A percentile compares a stretch with the other conserved stretches of the same genome.
These are phyloP conservation scores for Fusarium staphyleae DNA, from an alignment of 2,329 filamentous ascomycete species.

Conservation along the genomic window DNA sequence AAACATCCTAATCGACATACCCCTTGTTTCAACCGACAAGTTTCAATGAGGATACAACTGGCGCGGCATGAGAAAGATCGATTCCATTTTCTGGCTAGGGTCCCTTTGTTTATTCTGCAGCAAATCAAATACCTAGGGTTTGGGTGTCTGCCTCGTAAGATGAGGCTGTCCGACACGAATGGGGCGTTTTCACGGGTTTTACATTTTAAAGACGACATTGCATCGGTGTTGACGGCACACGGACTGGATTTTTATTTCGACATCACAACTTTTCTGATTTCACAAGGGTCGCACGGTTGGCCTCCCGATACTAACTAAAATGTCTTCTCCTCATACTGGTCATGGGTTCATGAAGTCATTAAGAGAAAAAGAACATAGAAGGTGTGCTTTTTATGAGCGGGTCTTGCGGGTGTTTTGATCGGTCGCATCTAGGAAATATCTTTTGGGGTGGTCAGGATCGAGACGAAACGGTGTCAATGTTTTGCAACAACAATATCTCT, in stretches of 20 bases:
- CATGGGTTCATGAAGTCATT: conserved; percentile 57
- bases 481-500: conserved; percentile 40
- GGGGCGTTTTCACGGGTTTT: conserved; percentile 49
- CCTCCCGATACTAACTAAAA: conserved; percentile 40
- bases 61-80: conserved; percentile 54
- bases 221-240: conserved; percentile 53
- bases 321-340: conserved; percentile 44
- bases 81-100: conserved; percentile 54
- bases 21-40: conserved; percentile 43
- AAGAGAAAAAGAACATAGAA: conserved; percentile 55
- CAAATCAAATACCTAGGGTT: conserved; percentile 41
- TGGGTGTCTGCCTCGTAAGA: conserved; percentile 45
- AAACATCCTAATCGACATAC: conserved; percentile 59
- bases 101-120: conserved; percentile 41
- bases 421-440: conserved; percentile 46
- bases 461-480: conserved; percentile 47
- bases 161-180: conserved; percentile 54
- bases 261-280: conserved; percentile 45
- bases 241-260: conserved; percentile 38
- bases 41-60: conserved; percentile 46
- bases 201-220: conserved; percentile 54
- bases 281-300: conserved; percentile 38
- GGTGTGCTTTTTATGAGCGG: conserved; percentile 46
- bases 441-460: conserved; percentile 45
- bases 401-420: conserved; percentile 48